Conservation (phyloP, 768 basidiomycete species). For the Cyclocybe cylindracea region DNA sequence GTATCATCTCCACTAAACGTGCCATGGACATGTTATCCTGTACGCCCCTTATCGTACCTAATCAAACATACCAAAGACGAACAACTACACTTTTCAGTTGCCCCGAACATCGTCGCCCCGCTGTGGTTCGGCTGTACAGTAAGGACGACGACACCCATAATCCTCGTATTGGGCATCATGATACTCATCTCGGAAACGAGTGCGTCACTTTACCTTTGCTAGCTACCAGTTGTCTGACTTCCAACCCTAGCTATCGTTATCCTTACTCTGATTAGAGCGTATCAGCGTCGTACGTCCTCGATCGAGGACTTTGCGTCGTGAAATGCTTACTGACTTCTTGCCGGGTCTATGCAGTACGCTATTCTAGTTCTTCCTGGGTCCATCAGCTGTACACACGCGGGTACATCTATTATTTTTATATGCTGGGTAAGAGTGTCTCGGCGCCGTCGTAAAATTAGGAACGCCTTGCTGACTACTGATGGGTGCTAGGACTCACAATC, state of each 20-base stretch:
- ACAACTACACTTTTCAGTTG: too few species aligned
- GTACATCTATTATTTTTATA: constrained; percentile 11
- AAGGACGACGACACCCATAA: too few species aligned
- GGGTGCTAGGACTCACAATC: constrained; percentile 13
- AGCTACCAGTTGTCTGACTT: too few species aligned
- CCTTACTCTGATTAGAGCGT: constrained; percentile 1
- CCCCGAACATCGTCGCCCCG: too few species aligned
- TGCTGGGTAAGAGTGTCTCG: constrained; percentile 11
- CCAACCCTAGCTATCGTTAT: not conserved
- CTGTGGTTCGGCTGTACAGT: too few species aligned
- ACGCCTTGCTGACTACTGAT: constrained; percentile 6
- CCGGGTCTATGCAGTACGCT: not conserved
- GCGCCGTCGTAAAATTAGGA: not conserved
- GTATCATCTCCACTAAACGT: too few species aligned
- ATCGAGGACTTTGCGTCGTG: too few species aligned
- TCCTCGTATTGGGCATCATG: too few species aligned
- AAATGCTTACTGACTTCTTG: too few species aligned
- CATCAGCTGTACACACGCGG: constrained; percentile 17
- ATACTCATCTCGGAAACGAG: not conserved
- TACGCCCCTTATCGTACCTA: too few species aligned
- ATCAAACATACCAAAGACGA: too few species aligned
- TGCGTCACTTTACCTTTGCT: not conserved
- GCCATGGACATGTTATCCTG: too few species aligned
- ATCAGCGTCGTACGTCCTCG: not conserved
- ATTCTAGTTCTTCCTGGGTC: constrained; percentile 15